Evolutionary conservation across 1,284 basidiomycete genomes (phyloP).

Genomic region (Cerioporus squamosus): DNA sequence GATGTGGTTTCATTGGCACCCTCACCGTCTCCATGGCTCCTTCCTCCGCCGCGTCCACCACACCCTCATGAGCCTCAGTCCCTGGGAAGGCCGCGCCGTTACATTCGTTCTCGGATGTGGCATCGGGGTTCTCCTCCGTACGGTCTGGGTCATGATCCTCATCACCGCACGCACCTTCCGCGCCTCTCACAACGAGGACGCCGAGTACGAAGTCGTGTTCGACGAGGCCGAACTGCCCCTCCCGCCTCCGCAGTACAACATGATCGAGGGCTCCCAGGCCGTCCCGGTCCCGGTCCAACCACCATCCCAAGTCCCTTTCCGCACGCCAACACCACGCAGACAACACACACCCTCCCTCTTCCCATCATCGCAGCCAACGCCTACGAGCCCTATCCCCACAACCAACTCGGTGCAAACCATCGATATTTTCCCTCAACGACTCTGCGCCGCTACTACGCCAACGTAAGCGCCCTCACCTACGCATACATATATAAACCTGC

Average conservation of each 20-base stretch:
- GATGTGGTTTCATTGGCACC: slow-evolving; percentile 31
- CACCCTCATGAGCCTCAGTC: slow-evolving; percentile 70
- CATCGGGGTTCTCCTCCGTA: slow-evolving; percentile 76
- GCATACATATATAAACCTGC: too few relatives aligned
- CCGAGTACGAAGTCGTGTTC: slow-evolving; percentile 38
- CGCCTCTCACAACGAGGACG: slow-evolving; percentile 42
- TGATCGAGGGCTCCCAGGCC: slow-evolving; percentile 46
- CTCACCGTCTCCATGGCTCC: slow-evolving; percentile 32
- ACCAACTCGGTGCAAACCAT: too few relatives aligned
- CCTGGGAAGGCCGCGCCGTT: slow-evolving; percentile 78
- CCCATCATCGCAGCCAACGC: too few relatives aligned
- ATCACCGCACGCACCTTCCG: slow-evolving; percentile 59
- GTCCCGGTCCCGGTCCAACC: slow-evolving; percentile 20
- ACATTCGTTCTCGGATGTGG: slow-evolving; percentile 84
- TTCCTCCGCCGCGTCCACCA: slow-evolving; percentile 64
- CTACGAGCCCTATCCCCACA: too few relatives aligned
- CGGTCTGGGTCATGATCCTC: slow-evolving; percentile 73
- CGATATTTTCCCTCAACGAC: too few relatives aligned
- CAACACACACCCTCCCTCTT: too few relatives aligned
- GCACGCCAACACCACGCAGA: too few relatives aligned
- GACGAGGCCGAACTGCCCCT: slow-evolving; percentile 39
- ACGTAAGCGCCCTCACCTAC: too few relatives aligned
- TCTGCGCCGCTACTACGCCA: too few relatives aligned
- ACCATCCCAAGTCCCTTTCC: too few relatives aligned
- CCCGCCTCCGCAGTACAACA: slow-evolving; percentile 55